Conservation (phyloP, 257 asterid genomes). For the Fraxinus quadrangulata region DNA sequence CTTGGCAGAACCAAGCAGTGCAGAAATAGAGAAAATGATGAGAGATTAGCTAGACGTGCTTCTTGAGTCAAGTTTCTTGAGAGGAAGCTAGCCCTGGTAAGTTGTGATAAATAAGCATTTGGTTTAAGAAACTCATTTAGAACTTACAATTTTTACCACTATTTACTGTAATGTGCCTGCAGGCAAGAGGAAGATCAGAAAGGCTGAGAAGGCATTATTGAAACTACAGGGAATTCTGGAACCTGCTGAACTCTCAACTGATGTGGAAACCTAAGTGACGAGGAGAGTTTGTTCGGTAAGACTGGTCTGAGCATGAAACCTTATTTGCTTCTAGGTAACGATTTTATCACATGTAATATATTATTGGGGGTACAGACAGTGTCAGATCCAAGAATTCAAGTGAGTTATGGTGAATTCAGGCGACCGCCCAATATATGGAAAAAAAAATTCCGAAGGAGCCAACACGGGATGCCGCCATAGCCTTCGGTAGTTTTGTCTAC, state of each 20-base stretch:
- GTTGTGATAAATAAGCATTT: constrained; percentile 31
- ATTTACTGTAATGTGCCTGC: constrained; percentile 25
- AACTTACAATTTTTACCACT: constrained; percentile 13
- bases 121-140: background rate
- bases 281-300: constrained; percentile 80
- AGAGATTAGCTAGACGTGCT: constrained; percentile 66
- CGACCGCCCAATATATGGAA: constrained; percentile 4
- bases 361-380: background rate
- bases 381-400: too few species aligned
- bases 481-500: constrained; percentile 75
- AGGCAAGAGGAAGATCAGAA: constrained; percentile 76
- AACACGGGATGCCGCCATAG: constrained; percentile 18
- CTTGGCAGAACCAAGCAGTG: constrained; percentile 32
- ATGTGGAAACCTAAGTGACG: constrained; percentile 82
- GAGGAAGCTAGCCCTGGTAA: constrained; percentile 69
- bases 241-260: constrained; percentile 67
- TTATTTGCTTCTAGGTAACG: constrained; percentile 64
- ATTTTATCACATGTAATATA: background rate
- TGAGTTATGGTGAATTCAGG: constrained; percentile 38
- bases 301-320: constrained; percentile 95
- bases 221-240: constrained; percentile 62
- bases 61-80: constrained; percentile 62
- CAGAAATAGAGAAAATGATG: constrained; percentile 72
- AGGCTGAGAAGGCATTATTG: constrained; percentile 62
- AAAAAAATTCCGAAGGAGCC: too few species aligned